Evolutionary conservation across 208 protist species (phyloP).

Genomic region (Entamoeba histolytica): DNA sequence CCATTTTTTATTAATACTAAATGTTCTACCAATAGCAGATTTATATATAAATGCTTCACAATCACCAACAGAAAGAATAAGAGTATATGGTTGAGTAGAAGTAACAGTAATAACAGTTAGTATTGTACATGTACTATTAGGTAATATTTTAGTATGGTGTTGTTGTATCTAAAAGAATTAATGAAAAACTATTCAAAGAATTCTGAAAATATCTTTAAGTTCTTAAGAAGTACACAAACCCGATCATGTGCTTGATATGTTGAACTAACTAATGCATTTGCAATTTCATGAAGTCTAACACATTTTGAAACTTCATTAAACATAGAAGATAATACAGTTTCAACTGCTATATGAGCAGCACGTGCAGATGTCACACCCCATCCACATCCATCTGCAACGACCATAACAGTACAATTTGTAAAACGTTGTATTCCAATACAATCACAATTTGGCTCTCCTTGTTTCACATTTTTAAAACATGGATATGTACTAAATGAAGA

Average conservation of each 20-base stretch:
- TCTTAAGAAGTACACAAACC: not conserved
- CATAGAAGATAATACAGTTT: not conserved
- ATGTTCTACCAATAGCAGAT: not conserved
- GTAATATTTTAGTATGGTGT: not conserved
- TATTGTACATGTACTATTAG: not conserved
- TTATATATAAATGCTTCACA: not conserved
- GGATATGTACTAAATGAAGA: not conserved
- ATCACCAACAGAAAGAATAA: not conserved
- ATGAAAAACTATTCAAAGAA: too few relatives aligned
- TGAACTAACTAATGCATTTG: not conserved
- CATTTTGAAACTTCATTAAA: not conserved
- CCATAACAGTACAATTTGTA: not conserved
- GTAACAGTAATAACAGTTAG: not conserved
- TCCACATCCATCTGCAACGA: not conserved
- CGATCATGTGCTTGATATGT: not conserved
- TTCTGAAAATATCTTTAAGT: too few relatives aligned
- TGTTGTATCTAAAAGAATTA: not conserved
- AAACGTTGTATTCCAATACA: not conserved
- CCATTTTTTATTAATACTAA: not conserved
- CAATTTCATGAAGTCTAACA: not conserved
- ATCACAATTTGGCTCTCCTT: not conserved
- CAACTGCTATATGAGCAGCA: not conserved
- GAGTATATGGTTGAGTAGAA: not conserved
- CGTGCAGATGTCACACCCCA: not conserved
- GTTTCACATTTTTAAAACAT: not conserved